A percentile compares a stretch with the other conserved stretches of the same genome.
Evolutionary conservation across 345 rosid species (phyloP).

Genomic region (Garcia nutans): DNA sequence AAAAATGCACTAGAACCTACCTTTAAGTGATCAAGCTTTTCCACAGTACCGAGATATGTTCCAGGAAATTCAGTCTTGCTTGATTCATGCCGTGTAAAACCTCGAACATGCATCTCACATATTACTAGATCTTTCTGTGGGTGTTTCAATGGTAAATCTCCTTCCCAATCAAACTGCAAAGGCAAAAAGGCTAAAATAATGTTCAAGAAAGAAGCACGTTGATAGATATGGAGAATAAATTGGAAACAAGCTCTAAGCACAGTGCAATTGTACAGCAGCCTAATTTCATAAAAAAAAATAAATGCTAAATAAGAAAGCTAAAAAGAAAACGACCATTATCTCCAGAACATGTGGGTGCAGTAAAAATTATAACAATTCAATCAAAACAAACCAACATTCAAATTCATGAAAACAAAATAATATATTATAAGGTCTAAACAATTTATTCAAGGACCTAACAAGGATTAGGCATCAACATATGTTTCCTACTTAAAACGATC

Average conservation of each 20-base stretch:
- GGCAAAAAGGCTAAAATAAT: slow-evolving; percentile 6
- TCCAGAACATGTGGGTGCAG: background rate
- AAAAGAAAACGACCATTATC: background rate
- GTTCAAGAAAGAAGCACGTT: background rate
- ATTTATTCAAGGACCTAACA: background rate
- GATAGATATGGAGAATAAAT: background rate
- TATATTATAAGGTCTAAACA: background rate
- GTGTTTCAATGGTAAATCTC: slow-evolving; percentile 78
- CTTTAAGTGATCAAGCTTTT: slow-evolving; percentile 94
- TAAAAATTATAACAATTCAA: background rate
- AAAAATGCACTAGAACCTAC: slow-evolving; percentile 34
- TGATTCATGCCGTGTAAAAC: slow-evolving; percentile 84
- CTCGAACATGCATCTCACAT: slow-evolving; percentile 95
- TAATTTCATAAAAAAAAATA: background rate
- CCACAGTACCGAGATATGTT: slow-evolving; percentile 75
- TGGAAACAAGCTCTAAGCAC: background rate
- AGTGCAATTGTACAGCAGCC: background rate
- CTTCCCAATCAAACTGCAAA: slow-evolving; percentile 97
- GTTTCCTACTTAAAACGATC: background rate
- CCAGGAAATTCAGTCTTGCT: slow-evolving; percentile 73
- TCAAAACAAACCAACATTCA: background rate
- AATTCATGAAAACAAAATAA: background rate
- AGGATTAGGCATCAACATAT: background rate
- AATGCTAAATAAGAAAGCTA: background rate
- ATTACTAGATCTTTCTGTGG: slow-evolving; percentile 74